Conservation (phyloP, 805 yeast genomes). For the Jamesozyma lodderae region DNA sequence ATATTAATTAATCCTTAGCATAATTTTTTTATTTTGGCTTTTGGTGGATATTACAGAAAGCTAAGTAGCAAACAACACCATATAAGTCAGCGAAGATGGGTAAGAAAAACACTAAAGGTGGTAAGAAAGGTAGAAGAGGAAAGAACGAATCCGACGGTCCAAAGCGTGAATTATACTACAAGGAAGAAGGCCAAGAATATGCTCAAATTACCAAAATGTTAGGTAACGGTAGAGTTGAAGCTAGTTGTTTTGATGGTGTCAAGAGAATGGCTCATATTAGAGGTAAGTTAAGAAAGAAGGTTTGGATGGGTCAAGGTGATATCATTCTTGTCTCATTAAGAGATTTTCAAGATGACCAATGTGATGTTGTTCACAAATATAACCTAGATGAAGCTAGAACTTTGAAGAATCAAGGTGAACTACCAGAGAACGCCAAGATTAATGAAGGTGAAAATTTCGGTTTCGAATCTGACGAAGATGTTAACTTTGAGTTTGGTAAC, state of each 20-base stretch:
- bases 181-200: conserved; percentile 96
- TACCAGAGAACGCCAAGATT: conserved; percentile 94
- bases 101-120: conserved; percentile 48
- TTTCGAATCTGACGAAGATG: conserved; percentile 93
- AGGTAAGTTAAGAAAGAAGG: conserved; percentile 98
- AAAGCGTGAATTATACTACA: conserved; percentile 86
- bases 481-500: conserved; percentile 95
- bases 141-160: conserved; percentile 86
- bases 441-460: conserved; percentile 97
- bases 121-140: conserved; percentile 93
- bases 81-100: conserved; percentile 21
- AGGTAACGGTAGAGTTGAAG: conserved; percentile 96
- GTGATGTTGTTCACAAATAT: conserved; percentile 95
- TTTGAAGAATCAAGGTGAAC: conserved; percentile 88
- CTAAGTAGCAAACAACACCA: too few relatives aligned
- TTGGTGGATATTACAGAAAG: too few relatives aligned
- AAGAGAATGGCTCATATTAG: conserved; percentile 96
- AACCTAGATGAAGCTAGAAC: conserved; percentile 97
- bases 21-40: not conserved
- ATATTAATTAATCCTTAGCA: not conserved
- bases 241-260: conserved; percentile 86
- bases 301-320: conserved; percentile 99
- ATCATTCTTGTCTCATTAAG: conserved; percentile 90
- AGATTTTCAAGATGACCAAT: conserved; percentile 97
- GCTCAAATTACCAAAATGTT: conserved; percentile 98